Base-by-base conservation (phyloP, 495 filamentous ascomycete species). In the Talaromyces thailandensis region DNA sequence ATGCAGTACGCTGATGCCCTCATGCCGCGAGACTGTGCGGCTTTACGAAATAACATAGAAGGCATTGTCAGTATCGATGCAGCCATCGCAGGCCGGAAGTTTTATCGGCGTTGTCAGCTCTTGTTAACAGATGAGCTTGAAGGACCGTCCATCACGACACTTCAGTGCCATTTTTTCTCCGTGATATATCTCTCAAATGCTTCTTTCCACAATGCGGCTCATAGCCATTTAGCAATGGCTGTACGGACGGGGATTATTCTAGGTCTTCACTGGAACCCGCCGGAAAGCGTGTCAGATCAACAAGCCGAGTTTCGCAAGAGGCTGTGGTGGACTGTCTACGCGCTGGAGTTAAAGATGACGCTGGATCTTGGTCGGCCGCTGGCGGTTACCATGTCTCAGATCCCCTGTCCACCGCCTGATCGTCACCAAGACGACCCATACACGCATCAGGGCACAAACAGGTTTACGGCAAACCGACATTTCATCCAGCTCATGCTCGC, bases 1-100 rank as follows among this genome's bases (percentile, higher is more conserved):
- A 79, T 82, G 71, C 79, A 82, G 66, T 78, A 79, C 24, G 58
- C 63, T 7, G 62, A 51, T 14, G 60, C 60, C 8, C 55, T 65
- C 23, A 51, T 61, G 25, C 59, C 59, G 4, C 59, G 43, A 4
- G 43, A 61, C 25, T 50, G n/a, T 24, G 12, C 57, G 4, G 35
- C 35, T 12, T 35, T 29, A 1, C 21, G 12, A 14, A 51, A 6
- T 24, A 28, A 7, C 12, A 61, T 61, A 16, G 57, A 59, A 45
- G 57, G 57, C 2, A 59, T 25, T 25, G 57, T 52, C 25, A 61
- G 37, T 3, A 56, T 61, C 24, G 60, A 63, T 62, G 37, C 45
- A 21, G 43, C 43, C 23, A 32, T 32, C 25, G 14, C 43, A 8
- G 45, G 59, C 2, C 45, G 43, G 1, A 48, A 18, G n/a, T 61